A percentile compares a stretch with the other conserved stretches of the same genome.
These are phyloP conservation scores for Sonneratia alba DNA, from an alignment of 345 rosid species.

Conservation along the genomic window DNA sequence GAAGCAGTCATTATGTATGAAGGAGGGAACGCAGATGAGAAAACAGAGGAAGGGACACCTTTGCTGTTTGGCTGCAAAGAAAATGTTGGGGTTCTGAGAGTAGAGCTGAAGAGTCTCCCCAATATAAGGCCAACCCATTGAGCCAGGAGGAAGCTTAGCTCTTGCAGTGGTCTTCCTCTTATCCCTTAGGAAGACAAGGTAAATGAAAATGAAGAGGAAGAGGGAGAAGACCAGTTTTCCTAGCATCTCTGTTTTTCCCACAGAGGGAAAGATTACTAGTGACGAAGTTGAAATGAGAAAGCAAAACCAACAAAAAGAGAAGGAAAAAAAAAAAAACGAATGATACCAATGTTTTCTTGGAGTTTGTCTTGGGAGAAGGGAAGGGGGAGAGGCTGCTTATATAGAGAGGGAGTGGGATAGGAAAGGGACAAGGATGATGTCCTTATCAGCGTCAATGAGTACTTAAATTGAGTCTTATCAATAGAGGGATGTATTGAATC, in stretches of 20 bases:
- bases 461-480: no score
- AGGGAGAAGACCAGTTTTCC: slow-evolving; percentile 11
- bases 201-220: slow-evolving; percentile 12
- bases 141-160: slow-evolving; percentile 54
- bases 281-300: not conserved
- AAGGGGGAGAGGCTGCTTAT: no score
- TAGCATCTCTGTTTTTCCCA: slow-evolving; percentile 8
- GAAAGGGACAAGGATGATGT: no score
- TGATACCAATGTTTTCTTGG: not conserved
- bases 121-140: slow-evolving; percentile 66
- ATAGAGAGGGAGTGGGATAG: no score
- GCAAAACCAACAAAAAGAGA: not conserved
- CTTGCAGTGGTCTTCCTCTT: slow-evolving; percentile 6
- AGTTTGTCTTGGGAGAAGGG: no score
- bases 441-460: no score
- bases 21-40: not conserved
- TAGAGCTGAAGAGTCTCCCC: slow-evolving; percentile 69
- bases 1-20: not conserved
- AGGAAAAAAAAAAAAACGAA: not conserved
- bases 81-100: slow-evolving; percentile 53
- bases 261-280: not conserved
- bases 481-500: no score
- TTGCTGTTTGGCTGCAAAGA: slow-evolving; percentile 47
- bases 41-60: slow-evolving; percentile 24
- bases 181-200: slow-evolving; percentile 11